Base-by-base conservation (phyloP, 306 rosid genomes). In the Pachyrhizus erosus region DNA sequence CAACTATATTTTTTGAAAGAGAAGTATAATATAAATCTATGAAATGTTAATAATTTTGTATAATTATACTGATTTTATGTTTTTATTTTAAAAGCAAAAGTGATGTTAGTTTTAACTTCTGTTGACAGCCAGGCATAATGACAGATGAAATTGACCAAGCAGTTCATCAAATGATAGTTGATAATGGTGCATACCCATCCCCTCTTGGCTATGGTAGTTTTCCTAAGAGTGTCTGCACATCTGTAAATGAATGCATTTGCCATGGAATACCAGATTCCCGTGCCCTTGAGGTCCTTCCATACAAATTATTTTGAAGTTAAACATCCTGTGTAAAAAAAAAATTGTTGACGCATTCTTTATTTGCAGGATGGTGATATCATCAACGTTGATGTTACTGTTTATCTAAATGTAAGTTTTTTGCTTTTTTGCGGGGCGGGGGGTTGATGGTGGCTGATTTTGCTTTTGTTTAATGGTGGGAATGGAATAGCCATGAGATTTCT, bases 151-250 rank as follows among this genome's bases (percentile, higher is more conserved):
- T 96, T 83, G 99, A 93, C 81, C 80, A 84, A 88, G 98, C 94
- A 60, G 99, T 96, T 89, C 98, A 93, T 68, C 97, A 91, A 71
- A 96, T 96, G 98, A 92, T 96, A 82, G 55, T 96, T 77, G 98
- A 96, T 62, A 96, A 93, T 31, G 94, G 94, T 46, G 99, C 99
- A 80, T 96, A 93, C 85, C 98, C 98, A 0, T 96, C 99, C 33
- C 99, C 97, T 69, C 93, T 96, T 45, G 99, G 98, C 62, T 96
- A 96, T 58, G 94, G 96, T 77, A 94, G 94, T 61, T 96, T 96
- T 88, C 99, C 97, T 34, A 96, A 96, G 91, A 96, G 99, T 71
- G 96, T 96, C 43, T 93, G 99, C 90, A 96, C 99, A 49, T 96
- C 99, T 61, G 91, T 96, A 81, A 96, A 96, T 86, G 99, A 96